phyloP scores from a whole-genome alignment of 257 asterid species.

The Solanum corneliomulleri region DNA sequence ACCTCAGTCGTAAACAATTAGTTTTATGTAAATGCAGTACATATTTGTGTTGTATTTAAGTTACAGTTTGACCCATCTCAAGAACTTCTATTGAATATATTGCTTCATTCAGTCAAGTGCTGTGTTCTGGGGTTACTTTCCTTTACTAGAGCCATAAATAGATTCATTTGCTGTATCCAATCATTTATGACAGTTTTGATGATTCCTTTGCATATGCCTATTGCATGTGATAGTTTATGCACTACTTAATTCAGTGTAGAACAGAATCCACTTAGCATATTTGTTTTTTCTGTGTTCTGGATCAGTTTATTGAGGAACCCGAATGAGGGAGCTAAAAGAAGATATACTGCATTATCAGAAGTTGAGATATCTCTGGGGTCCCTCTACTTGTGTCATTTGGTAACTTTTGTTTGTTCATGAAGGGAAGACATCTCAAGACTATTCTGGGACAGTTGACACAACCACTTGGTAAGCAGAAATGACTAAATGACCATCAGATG shows the following conservation, averaged over 20 bases:
- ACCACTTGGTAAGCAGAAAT: background rate
- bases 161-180: background rate
- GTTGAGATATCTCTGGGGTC: background rate
- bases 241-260: background rate
- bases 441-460: background rate
- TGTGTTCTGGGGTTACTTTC: background rate
- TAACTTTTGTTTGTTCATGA: background rate
- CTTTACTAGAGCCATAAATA: background rate
- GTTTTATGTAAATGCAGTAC: background rate
- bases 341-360: background rate
- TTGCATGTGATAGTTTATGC: background rate
- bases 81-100: background rate
- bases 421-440: background rate
- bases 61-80: background rate
- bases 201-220: background rate
- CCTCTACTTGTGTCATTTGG: background rate
- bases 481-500: background rate
- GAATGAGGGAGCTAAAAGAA: background rate
- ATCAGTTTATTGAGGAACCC: background rate
- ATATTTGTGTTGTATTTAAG: background rate
- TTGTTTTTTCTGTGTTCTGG: background rate
- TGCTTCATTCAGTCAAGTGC: background rate
- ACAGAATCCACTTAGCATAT: background rate
- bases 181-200: background rate
- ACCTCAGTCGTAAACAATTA: background rate